Evolutionary conservation across 345 rosid genomes (phyloP).

Genomic region (Reutealis trisperma): DNA sequence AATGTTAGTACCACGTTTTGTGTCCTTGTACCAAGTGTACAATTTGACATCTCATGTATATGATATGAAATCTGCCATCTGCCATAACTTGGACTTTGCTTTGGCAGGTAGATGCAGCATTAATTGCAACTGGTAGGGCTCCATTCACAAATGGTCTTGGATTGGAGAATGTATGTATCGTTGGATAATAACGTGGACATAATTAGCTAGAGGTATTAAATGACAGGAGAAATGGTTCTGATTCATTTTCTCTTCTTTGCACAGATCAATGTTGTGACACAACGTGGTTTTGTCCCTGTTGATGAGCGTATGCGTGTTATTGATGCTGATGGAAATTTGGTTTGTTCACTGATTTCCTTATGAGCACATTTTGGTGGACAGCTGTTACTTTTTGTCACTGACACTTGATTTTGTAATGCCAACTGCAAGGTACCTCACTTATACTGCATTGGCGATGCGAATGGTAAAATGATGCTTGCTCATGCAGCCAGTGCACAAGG

Average conservation of each 20-base stretch:
- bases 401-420: slow-evolving; percentile 11
- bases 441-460: slow-evolving; percentile 95
- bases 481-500: slow-evolving; percentile 99
- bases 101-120: slow-evolving; percentile 88
- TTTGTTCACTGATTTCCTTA: slow-evolving; percentile 27
- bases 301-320: slow-evolving; percentile 87
- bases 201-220: background rate
- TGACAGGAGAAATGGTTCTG: slow-evolving; percentile 6
- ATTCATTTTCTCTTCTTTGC: background rate
- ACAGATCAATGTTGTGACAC: slow-evolving; percentile 87
- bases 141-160: slow-evolving; percentile 98
- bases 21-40: background rate
- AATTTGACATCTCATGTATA: background rate
- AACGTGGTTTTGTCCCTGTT: slow-evolving; percentile 89
- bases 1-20: background rate
- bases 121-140: slow-evolving; percentile 99
- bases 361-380: background rate
- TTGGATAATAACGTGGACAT: slow-evolving; percentile 12
- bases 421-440: slow-evolving; percentile 72
- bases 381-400: slow-evolving; percentile 5
- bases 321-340: slow-evolving; percentile 83
- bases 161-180: slow-evolving; percentile 72
- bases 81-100: slow-evolving; percentile 15
- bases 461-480: slow-evolving; percentile 99
- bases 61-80: background rate